Evolutionary conservation across 805 yeast genomes (phyloP).

Genomic region (Candida verbasci): DNA sequence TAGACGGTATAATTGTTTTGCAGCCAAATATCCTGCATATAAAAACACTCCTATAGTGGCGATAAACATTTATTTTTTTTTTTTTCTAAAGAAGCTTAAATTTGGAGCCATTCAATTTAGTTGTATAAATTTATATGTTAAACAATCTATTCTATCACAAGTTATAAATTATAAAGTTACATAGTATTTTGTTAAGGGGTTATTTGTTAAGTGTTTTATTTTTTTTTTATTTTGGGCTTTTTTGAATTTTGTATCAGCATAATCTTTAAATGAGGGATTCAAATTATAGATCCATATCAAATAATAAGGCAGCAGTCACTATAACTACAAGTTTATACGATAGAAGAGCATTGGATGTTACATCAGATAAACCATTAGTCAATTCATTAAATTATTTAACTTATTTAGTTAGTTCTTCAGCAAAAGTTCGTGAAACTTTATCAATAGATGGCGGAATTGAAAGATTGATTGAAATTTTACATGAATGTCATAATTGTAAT

Average conservation of each 20-base stretch:
- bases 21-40: background rate
- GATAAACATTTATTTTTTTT: constrained; percentile 1
- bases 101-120: constrained; percentile 2
- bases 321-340: constrained; percentile 88
- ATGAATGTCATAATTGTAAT: constrained; percentile 59
- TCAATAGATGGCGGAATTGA: constrained; percentile 90
- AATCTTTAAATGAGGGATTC: constrained; percentile 82
- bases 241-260: too few species aligned
- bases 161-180: too few species aligned
- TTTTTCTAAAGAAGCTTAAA: too few species aligned
- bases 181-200: too few species aligned
- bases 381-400: constrained; percentile 89
- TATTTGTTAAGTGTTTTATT: too few species aligned
- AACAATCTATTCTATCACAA: too few species aligned
- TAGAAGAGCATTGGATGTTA: constrained; percentile 86
- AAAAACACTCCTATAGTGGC: background rate
- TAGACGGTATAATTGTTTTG: background rate
- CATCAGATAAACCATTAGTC: constrained; percentile 84
- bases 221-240: too few species aligned
- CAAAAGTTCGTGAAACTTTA: constrained; percentile 86
- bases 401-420: constrained; percentile 77
- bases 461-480: constrained; percentile 76
- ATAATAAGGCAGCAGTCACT: constrained; percentile 88
- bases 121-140: too few species aligned
- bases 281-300: constrained; percentile 70